Conservation (phyloP, 345 rosid species). For the Camelina sativa region DNA sequence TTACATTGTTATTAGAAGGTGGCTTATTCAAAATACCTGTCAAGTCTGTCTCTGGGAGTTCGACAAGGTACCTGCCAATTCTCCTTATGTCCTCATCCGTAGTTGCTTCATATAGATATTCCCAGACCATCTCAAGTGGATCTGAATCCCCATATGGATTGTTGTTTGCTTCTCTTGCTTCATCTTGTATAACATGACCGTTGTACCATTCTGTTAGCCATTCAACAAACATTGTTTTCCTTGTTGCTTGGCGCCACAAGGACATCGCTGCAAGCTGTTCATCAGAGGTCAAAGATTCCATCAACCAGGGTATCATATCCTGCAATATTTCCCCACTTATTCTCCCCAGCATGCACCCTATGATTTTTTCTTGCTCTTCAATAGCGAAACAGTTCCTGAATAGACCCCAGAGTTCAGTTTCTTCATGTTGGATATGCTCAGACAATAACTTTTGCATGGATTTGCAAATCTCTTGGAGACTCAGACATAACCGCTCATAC, state of each 20-base stretch:
- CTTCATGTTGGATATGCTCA: constrained; percentile 75
- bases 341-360: constrained; percentile 77
- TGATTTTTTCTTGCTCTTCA: constrained; percentile 82
- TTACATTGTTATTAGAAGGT: constrained; percentile 28
- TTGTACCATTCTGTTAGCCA: constrained; percentile 92
- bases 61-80: constrained; percentile 23
- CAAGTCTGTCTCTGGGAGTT: constrained; percentile 29
- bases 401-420: constrained; percentile 76
- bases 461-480: constrained; percentile 65
- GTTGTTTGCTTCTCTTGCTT: constrained; percentile 41
- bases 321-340: constrained; percentile 67
- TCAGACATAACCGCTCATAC: constrained; percentile 54
- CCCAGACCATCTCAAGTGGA: constrained; percentile 65
- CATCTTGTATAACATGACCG: constrained; percentile 47
- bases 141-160: constrained; percentile 47
- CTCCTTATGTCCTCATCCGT: constrained; percentile 41
- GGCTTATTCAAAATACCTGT: constrained; percentile 32
- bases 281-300: constrained; percentile 58
- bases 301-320: constrained; percentile 83
- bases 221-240: constrained; percentile 77
- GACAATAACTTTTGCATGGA: constrained; percentile 67
- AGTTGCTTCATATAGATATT: constrained; percentile 56
- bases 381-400: constrained; percentile 63
- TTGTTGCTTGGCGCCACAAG: constrained; percentile 67
- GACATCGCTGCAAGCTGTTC: constrained; percentile 67